Evolutionary conservation across 2,329 filamentous ascomycete genomes (phyloP).

Genomic region (Immersiporthe knoxdaviesiana): DNA sequence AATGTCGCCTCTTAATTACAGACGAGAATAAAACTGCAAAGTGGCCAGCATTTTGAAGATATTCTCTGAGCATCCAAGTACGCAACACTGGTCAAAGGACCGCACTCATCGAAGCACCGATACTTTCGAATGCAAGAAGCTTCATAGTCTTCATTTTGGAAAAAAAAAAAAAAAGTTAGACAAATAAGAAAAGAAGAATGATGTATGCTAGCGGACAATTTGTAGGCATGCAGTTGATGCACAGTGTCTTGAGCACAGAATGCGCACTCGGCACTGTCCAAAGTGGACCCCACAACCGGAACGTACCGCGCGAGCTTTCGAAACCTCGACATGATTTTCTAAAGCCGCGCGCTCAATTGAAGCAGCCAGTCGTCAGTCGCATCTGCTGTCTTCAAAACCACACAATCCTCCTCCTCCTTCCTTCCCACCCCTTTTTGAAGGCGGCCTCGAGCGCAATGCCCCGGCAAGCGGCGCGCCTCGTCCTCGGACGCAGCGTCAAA

Average conservation of each 20-base stretch:
- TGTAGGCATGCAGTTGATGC: background rate
- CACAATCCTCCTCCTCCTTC: background rate
- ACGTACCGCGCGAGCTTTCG: background rate
- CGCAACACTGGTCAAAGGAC: too few relatives aligned
- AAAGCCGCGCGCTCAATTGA: background rate
- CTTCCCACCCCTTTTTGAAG: background rate
- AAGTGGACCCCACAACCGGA: background rate
- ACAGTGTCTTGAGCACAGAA: background rate
- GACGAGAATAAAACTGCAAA: too few relatives aligned
- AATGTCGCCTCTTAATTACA: too few relatives aligned
- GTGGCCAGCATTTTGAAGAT: too few relatives aligned
- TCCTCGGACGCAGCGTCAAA: conserved; percentile 28
- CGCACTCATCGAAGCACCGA: too few relatives aligned
- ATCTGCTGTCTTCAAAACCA: background rate
- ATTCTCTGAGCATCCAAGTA: too few relatives aligned
- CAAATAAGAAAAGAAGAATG: background rate
- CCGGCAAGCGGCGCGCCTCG: conserved; percentile 29
- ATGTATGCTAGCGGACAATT: background rate
- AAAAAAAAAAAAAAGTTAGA: too few relatives aligned
- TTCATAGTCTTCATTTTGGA: too few relatives aligned
- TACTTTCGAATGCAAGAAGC: too few relatives aligned
- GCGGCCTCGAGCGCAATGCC: conserved; percentile 20
- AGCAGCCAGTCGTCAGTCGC: background rate
- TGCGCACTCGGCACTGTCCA: background rate
- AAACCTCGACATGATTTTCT: background rate